Base-by-base conservation (phyloP, 2,329 filamentous ascomycete genomes). In the Fusarium ambrosium region DNA sequence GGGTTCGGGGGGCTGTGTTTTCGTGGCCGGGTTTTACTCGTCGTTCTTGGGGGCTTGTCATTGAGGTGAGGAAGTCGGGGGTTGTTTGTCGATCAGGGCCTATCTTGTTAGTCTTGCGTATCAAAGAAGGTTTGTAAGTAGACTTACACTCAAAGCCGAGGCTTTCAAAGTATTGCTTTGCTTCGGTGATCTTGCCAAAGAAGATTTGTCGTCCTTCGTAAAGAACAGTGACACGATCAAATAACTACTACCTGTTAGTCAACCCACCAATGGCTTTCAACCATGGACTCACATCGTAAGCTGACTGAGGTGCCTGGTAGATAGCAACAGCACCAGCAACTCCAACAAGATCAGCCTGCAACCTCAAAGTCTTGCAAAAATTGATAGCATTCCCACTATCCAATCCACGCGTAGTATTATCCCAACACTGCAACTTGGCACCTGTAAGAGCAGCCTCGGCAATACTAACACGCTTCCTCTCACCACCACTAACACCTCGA, bases 401-500 rank as follows among this genome's bases (percentile, higher is more conserved):
- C 14, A 82, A 24, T 0, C 80, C 80, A 0, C 80, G 62, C 0
- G 80, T 82, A 0, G 78, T 79, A 2, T 82, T 82, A 10, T 82
- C 80, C 80, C 80, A 82, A 41, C 80, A 81, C 53, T 80, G 79
- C 6, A 80, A n/a, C 53, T 78, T 79, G 0, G 78, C 77, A 1
- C 78, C 76, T 0, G 76, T 79, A 0, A 79, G 76, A 0, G 77
- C 73, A 0, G 92, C 94, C 80, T 95, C 93, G 0, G 93, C 92
- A 73, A 95, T 94, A 36, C 91, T 92, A 9, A 94, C 93, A 76
- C 93, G 91, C 81, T 95, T 95, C 11, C 93, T 86, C 82, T 96
- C 94, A 61, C 94, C 93, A 73, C 93, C 94, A 58, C 91, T 93
- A 0, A 95, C 92, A 79, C 93, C 93, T 43, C 93, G 89, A 6